Conservation (phyloP, 2,329 filamentous ascomycete genomes). For the Aspergillus fischeri region DNA sequence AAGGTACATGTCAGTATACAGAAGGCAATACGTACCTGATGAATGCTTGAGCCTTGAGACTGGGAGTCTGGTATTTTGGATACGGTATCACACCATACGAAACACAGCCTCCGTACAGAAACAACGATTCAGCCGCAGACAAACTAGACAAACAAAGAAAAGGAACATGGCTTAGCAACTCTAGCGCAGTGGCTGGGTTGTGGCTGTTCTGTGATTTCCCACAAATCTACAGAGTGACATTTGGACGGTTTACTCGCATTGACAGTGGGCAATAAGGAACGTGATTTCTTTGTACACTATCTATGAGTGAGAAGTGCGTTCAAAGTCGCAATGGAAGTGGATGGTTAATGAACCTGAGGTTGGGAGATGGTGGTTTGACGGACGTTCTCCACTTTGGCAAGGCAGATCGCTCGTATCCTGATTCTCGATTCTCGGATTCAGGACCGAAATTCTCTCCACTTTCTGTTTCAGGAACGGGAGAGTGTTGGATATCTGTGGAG, state of each 20-base stretch:
- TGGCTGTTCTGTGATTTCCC: slow-evolving; percentile 6
- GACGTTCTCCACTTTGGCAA: background rate
- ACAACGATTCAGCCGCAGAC: slow-evolving; percentile 19
- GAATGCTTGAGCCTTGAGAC: background rate
- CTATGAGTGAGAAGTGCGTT: too few relatives aligned
- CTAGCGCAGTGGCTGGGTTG: slow-evolving; percentile 9
- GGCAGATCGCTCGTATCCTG: background rate
- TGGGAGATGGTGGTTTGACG: background rate
- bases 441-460: too few relatives aligned
- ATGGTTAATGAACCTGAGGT: too few relatives aligned
- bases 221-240: background rate
- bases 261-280: too few relatives aligned
- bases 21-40: too few relatives aligned
- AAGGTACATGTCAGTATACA: too few relatives aligned
- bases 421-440: too few relatives aligned
- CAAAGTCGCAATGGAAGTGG: too few relatives aligned
- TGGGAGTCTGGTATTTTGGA: background rate
- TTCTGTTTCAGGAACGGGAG: too few relatives aligned
- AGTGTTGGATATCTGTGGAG: too few relatives aligned
- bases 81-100: slow-evolving; percentile 3
- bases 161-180: slow-evolving; percentile 14
- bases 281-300: too few relatives aligned
- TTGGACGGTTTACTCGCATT: too few relatives aligned
- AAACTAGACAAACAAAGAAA: slow-evolving; percentile 10
- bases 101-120: slow-evolving; percentile 3